Conservation (phyloP, 192 early-diverging fungal genomes). For the Geosiphon pyriformis region DNA sequence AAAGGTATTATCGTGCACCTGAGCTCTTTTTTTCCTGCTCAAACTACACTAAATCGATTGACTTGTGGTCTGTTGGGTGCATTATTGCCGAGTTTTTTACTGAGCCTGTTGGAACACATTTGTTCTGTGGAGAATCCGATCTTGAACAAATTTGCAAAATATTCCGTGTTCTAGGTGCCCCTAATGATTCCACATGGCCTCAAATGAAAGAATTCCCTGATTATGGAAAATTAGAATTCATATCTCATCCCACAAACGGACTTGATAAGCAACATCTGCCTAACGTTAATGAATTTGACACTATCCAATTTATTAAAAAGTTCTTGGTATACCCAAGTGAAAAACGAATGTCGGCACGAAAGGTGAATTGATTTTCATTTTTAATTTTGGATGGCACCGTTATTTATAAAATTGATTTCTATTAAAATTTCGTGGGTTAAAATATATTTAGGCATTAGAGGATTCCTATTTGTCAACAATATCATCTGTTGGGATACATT, state of each 20-base stretch:
- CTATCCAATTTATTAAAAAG: slow-evolving; percentile 10
- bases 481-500: no score
- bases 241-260: neutral
- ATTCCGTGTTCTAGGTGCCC: slow-evolving; percentile 38
- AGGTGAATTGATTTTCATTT: neutral
- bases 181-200: slow-evolving; percentile 37
- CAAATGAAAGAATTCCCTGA: slow-evolving; percentile 17
- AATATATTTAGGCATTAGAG: no score
- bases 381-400: no score
- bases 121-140: slow-evolving; percentile 43
- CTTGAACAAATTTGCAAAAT: slow-evolving; percentile 44
- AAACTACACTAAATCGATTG: slow-evolving; percentile 38
- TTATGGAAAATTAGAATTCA: slow-evolving; percentile 19
- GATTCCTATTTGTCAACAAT: no score
- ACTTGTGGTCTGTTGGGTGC: slow-evolving; percentile 48
- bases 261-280: slow-evolving; percentile 4
- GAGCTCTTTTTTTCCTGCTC: slow-evolving; percentile 39
- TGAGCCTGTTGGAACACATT: slow-evolving; percentile 10
- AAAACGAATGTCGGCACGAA: neutral
- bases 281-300: slow-evolving; percentile 1
- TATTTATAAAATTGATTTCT: no score
- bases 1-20: slow-evolving; percentile 44
- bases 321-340: slow-evolving; percentile 9
- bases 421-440: no score
- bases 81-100: slow-evolving; percentile 45